phyloP scores from a whole-genome alignment of 768 basidiomycete genomes.

The Pleurotus citrinopileatus region DNA sequence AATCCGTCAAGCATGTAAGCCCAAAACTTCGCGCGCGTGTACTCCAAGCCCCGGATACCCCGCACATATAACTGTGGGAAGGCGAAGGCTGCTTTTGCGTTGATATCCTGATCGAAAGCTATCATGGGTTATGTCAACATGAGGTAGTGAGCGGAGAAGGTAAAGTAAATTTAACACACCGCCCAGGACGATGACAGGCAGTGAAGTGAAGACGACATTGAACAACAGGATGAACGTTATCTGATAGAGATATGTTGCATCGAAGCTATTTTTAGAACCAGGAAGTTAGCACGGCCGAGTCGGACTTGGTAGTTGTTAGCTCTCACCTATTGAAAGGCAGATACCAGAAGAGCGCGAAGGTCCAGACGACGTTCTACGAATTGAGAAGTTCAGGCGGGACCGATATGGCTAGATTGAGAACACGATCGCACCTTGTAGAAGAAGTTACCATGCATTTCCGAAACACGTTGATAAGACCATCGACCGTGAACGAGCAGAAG shows the following conservation, averaged over 20 bases:
- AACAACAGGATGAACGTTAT: conserved; percentile 92
- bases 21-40: conserved; percentile 92
- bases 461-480: conserved; percentile 95
- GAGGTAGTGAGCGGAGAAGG: conserved; percentile 1
- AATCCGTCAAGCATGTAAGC: conserved; percentile 91
- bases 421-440: conserved; percentile 83
- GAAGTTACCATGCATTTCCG: conserved; percentile 97
- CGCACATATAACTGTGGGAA: conserved; percentile 96
- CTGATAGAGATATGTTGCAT: conserved; percentile 92
- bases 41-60: conserved; percentile 91
- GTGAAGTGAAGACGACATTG: conserved; percentile 90
- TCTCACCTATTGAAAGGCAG: conserved; percentile 80
- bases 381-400: conserved; percentile 12
- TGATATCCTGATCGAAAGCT: conserved; percentile 96
- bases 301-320: neutral
- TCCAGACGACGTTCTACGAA: conserved; percentile 85
- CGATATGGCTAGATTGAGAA: neutral
- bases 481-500: conserved; percentile 91
- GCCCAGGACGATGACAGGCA: conserved; percentile 89
- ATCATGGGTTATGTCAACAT: conserved; percentile 12
- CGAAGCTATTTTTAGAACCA: conserved; percentile 55
- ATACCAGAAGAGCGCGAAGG: conserved; percentile 92
- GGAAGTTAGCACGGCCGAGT: conserved; percentile 13
- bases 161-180: conserved; percentile 41
- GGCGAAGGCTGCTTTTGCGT: conserved; percentile 83